phyloP scores from a whole-genome alignment of 768 basidiomycete genomes.

The Mycena alexandri region DNA sequence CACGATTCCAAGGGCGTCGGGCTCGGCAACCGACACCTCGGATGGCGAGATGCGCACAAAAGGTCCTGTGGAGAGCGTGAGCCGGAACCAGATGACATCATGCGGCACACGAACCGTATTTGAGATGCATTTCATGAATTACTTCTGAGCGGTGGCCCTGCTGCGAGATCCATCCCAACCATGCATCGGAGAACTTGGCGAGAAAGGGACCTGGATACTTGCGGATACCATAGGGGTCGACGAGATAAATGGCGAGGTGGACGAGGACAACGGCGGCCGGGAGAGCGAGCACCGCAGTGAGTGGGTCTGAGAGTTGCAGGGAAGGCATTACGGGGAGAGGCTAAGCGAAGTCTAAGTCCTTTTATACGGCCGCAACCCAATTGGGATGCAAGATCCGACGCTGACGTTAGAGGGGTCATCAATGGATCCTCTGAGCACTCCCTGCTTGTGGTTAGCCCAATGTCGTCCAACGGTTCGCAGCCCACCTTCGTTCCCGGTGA shows the following conservation, averaged over 20 bases:
- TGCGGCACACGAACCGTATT: constrained; percentile 66
- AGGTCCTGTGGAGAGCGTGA: constrained; percentile 57
- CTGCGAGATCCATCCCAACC: constrained; percentile 76
- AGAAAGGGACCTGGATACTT: constrained; percentile 75
- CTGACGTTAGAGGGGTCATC: neutral
- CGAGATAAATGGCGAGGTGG: constrained; percentile 64
- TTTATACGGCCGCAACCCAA: constrained; percentile 15
- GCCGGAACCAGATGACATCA: constrained; percentile 1
- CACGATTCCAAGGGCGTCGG: constrained; percentile 78
- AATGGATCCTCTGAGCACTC: neutral
- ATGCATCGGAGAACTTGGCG: constrained; percentile 79
- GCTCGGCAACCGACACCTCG: constrained; percentile 82
- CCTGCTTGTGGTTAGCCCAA: too few species aligned
- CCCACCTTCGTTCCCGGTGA: too few species aligned
- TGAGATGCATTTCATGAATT: constrained; percentile 79
- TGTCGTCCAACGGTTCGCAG: too few species aligned
- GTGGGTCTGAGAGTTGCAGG: neutral
- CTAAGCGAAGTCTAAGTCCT: neutral
- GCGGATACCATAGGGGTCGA: constrained; percentile 72
- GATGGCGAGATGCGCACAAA: constrained; percentile 82
- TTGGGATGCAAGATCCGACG: constrained; percentile 16
- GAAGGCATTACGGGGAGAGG: constrained; percentile 17
- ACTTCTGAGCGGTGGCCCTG: constrained; percentile 81
- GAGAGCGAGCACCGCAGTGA: constrained; percentile 25
- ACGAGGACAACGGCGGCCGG: constrained; percentile 48